Conservation (phyloP, 139 green algal species). For the Picochlorum sp. region DNA sequence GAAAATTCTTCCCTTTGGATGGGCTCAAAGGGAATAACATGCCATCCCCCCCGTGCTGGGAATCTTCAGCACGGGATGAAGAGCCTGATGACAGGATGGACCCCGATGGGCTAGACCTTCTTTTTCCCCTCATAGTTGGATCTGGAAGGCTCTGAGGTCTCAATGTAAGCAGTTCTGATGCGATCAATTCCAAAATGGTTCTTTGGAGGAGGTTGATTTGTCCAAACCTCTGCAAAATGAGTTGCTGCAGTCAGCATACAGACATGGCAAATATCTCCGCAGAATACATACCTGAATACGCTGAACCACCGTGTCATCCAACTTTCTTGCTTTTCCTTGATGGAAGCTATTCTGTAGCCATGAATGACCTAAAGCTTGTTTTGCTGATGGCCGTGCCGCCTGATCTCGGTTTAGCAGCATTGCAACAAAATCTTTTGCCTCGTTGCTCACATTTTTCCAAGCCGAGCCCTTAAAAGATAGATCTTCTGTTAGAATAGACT, state of each 20-base stretch:
- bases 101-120: conserved; percentile 5
- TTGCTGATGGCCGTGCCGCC: conserved; percentile 46
- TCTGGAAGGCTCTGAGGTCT: conserved; percentile 8
- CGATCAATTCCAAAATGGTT: conserved; percentile 83
- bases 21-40: too few relatives aligned
- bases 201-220: conserved; percentile 59
- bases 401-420: conserved; percentile 72
- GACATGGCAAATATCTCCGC: neutral
- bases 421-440: conserved; percentile 75
- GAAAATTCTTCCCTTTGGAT: too few relatives aligned
- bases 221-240: conserved; percentile 52
- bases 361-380: conserved; percentile 64
- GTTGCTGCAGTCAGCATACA: neutral
- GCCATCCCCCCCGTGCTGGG: too few relatives aligned
- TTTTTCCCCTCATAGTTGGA: conserved; percentile 1
- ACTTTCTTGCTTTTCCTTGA: conserved; percentile 21
- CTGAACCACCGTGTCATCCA: conserved; percentile 70
- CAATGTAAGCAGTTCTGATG: conserved; percentile 63
- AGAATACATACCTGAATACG: conserved; percentile 24
- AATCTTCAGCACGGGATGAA: too few relatives aligned
- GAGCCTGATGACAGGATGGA: conserved; percentile 20
- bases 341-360: conserved; percentile 54
- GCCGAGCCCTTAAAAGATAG: conserved; percentile 3
- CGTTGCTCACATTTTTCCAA: conserved; percentile 59
- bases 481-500: conserved; percentile 24